A percentile compares a stretch with the other conserved stretches of the same genome.
Conservation (phyloP, 345 rosid genomes). For the Barbarea vulgaris region DNA sequence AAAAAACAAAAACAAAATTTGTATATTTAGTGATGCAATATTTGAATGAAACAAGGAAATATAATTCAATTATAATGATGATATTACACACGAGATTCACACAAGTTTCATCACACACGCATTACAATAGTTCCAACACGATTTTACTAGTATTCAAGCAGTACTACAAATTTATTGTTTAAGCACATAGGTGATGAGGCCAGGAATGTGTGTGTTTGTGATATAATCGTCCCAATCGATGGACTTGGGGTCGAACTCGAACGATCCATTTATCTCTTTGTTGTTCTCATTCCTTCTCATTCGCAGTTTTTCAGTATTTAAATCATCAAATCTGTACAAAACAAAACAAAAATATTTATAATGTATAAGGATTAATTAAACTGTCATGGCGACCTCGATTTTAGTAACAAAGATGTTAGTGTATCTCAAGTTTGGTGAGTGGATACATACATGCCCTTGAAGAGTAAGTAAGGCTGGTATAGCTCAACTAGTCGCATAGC, state of each 20-base stretch:
- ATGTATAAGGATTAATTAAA: not conserved
- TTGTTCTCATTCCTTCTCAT: conserved; percentile 43
- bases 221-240: conserved; percentile 75
- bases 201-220: conserved; percentile 62
- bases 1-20: too few relatives aligned
- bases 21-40: not conserved
- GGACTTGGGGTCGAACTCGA: conserved; percentile 58
- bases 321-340: conserved; percentile 69
- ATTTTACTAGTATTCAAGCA: not conserved
- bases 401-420: not conserved
- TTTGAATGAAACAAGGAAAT: not conserved
- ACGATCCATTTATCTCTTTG: conserved; percentile 49
- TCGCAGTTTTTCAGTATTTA: conserved; percentile 58
- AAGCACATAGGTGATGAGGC: conserved; percentile 58
- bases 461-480: conserved; percentile 86
- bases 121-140: conserved; percentile 19
- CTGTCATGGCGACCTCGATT: not conserved
- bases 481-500: conserved; percentile 76
- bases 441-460: conserved; percentile 72
- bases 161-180: conserved; percentile 43
- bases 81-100: conserved; percentile 24
- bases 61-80: not conserved
- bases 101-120: not conserved
- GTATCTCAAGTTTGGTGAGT: conserved; percentile 4
- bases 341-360: not conserved